phyloP scores from a whole-genome alignment of 176 grass and related monocot species.

The Thalia dealbata region DNA sequence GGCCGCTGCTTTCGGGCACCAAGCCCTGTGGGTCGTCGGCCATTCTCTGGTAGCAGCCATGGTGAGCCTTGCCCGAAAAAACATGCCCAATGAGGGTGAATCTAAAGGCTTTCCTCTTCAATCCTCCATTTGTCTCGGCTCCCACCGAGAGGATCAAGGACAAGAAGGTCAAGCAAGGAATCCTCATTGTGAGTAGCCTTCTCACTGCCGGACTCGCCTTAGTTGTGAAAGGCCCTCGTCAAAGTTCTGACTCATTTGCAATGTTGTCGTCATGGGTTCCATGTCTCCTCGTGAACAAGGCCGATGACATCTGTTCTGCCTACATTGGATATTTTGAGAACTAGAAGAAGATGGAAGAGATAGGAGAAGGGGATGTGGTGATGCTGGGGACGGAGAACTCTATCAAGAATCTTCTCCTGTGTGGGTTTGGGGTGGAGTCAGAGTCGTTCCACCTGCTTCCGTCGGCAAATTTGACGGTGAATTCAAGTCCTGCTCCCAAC shows the following conservation, averaged over 20 bases:
- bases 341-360: slow-evolving; percentile 53
- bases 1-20: slow-evolving; percentile 15
- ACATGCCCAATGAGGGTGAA: slow-evolving; percentile 25
- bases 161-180: slow-evolving; percentile 29
- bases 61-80: slow-evolving; percentile 23
- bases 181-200: slow-evolving; percentile 50
- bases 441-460: slow-evolving; percentile 71
- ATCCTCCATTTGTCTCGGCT: slow-evolving; percentile 21
- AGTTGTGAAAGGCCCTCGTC: slow-evolving; percentile 17
- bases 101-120: slow-evolving; percentile 31
- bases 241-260: neutral
- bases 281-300: slow-evolving; percentile 21
- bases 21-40: slow-evolving; percentile 25
- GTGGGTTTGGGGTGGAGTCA: slow-evolving; percentile 23
- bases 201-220: slow-evolving; percentile 34
- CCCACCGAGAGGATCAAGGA: slow-evolving; percentile 20
- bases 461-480: slow-evolving; percentile 49
- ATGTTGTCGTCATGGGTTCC: slow-evolving; percentile 19
- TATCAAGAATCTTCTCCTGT: slow-evolving; percentile 48
- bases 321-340: slow-evolving; percentile 31
- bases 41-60: slow-evolving; percentile 33
- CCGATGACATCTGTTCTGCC: slow-evolving; percentile 19
- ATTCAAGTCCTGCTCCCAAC: slow-evolving; percentile 32
- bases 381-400: slow-evolving; percentile 58
- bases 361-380: slow-evolving; percentile 43